A percentile compares a stretch with the other conserved stretches of the same genome.
These are phyloP conservation scores for Xylaria sp. DNA, from an alignment of 2,329 filamentous ascomycete genomes.

Conservation along the genomic window DNA sequence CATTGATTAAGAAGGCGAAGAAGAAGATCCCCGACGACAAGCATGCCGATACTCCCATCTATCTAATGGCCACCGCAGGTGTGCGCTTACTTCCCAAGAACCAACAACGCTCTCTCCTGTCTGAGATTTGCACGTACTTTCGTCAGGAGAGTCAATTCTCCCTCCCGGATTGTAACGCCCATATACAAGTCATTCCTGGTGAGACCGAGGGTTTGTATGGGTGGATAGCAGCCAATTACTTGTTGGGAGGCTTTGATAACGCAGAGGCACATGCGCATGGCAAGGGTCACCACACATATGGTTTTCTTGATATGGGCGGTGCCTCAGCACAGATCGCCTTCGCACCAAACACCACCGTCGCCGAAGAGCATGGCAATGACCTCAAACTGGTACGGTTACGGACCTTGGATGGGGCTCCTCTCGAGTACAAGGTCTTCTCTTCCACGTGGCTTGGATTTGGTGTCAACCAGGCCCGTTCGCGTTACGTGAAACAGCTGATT, in stretches of 20 bases:
- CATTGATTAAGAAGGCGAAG: conserved; percentile 83
- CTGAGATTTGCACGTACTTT: conserved; percentile 85
- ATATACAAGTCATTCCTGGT: conserved; percentile 94
- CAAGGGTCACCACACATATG: conserved; percentile 92
- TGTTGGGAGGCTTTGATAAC: conserved; percentile 88
- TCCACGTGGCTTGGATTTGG: conserved; percentile 98
- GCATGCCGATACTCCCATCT: conserved; percentile 86
- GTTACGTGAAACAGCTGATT: conserved; percentile 82
- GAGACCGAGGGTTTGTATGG: conserved; percentile 97
- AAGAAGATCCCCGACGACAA: conserved; percentile 79
- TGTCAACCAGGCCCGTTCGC: conserved; percentile 88
- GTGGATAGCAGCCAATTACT: conserved; percentile 96
- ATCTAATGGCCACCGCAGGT: conserved; percentile 93
- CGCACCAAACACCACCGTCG: conserved; percentile 91
- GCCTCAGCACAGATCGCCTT: conserved; percentile 98
- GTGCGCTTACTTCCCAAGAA: conserved; percentile 84
- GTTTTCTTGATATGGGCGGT: conserved; percentile 98
- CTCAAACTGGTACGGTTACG: conserved; percentile 87
- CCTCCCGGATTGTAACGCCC: conserved; percentile 86
- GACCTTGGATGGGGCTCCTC: conserved; percentile 77
- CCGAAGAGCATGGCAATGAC: conserved; percentile 88
- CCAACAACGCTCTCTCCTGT: conserved; percentile 77
- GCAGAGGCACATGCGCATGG: conserved; percentile 80
- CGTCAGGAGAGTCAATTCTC: conserved; percentile 80
- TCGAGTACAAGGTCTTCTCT: conserved; percentile 91